These are phyloP conservation scores for Paraconiothyrium sp. DNA, from an alignment of 2,329 filamentous ascomycete species.

Conservation along the genomic window DNA sequence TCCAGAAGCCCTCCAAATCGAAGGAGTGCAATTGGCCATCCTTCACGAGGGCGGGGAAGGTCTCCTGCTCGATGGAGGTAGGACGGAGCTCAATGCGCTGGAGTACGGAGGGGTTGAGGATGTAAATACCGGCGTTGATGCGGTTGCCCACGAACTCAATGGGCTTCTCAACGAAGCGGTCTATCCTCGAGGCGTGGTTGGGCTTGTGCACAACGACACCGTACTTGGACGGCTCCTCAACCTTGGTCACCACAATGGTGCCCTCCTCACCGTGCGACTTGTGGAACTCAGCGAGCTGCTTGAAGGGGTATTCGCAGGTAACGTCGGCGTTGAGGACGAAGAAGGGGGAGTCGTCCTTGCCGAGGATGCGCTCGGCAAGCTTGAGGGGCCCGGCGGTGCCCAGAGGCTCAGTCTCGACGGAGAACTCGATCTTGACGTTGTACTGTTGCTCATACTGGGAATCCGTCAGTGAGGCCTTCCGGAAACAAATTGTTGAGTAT, in stretches of 20 bases:
- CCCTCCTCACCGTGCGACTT: constrained; percentile 92
- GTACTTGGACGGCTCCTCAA: constrained; percentile 98
- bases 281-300: constrained; percentile 90
- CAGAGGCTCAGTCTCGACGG: constrained; percentile 92
- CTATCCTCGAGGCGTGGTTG: constrained; percentile 87
- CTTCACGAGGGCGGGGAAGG: constrained; percentile 91
- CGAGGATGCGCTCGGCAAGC: constrained; percentile 89
- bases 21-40: constrained; percentile 95
- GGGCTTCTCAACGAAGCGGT: constrained; percentile 99
- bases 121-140: constrained; percentile 98
- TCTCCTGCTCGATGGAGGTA: constrained; percentile 98
- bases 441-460: constrained; percentile 84
- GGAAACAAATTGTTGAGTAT: constrained; percentile 8
- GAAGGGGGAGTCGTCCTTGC: constrained; percentile 93
- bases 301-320: constrained; percentile 97
- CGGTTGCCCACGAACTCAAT: constrained; percentile 98
- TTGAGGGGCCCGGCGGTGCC: constrained; percentile 96
- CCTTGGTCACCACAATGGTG: constrained; percentile 98
- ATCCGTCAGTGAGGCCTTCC: constrained; percentile 23
- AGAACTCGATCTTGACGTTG: constrained; percentile 96
- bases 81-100: constrained; percentile 93
- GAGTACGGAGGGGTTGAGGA: constrained; percentile 91
- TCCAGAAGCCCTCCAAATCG: constrained; percentile 98
- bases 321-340: constrained; percentile 99
- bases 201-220: constrained; percentile 98